Percentiles rank a stretch among this genome's conserved stretches.
Evolutionary conservation across 2,329 filamentous ascomycete genomes (phyloP).

Genomic region (Pseudogymnoascus sp.): DNA sequence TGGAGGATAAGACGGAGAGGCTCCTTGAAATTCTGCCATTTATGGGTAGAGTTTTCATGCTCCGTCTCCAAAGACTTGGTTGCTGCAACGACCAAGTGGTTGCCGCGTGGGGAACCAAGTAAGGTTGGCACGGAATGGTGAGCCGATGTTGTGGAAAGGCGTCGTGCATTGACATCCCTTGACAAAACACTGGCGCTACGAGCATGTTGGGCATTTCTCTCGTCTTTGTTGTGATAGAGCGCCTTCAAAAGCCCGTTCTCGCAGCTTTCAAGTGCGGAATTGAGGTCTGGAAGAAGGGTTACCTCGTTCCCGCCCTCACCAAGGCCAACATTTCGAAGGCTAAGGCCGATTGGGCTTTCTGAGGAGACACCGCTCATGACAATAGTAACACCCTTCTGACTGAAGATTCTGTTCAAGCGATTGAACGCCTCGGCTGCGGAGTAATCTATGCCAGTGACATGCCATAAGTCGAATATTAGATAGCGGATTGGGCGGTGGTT

Average conservation of each 20-base stretch:
- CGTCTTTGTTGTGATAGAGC: slow-evolving; percentile 64
- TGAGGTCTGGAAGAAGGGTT: slow-evolving; percentile 78
- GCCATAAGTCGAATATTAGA: slow-evolving; percentile 78
- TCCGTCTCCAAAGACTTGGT: slow-evolving; percentile 65
- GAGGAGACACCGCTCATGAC: slow-evolving; percentile 77
- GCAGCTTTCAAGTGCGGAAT: slow-evolving; percentile 86
- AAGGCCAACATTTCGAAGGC: slow-evolving; percentile 76
- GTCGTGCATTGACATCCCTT: slow-evolving; percentile 39
- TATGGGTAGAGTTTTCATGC: slow-evolving; percentile 30
- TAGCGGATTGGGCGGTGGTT: slow-evolving; percentile 74
- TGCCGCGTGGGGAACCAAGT: slow-evolving; percentile 71
- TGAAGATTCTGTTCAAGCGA: slow-evolving; percentile 77
- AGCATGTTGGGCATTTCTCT: slow-evolving; percentile 34
- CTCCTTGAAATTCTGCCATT: slow-evolving; percentile 82
- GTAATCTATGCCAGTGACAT: slow-evolving; percentile 90
- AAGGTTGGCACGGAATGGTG: slow-evolving; percentile 31
- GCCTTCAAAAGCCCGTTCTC: slow-evolving; percentile 88
- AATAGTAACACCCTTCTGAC: slow-evolving; percentile 69
- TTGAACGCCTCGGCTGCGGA: slow-evolving; percentile 94
- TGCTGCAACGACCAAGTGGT: slow-evolving; percentile 71
- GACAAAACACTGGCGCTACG: slow-evolving; percentile 10
- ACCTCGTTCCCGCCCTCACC: slow-evolving; percentile 67
- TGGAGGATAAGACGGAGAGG: slow-evolving; percentile 87
- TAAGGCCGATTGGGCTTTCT: slow-evolving; percentile 66
- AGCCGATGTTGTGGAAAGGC: slow-evolving; percentile 33